Conservation (phyloP, 306 rosid genomes). For the Fragaria ananassa region DNA sequence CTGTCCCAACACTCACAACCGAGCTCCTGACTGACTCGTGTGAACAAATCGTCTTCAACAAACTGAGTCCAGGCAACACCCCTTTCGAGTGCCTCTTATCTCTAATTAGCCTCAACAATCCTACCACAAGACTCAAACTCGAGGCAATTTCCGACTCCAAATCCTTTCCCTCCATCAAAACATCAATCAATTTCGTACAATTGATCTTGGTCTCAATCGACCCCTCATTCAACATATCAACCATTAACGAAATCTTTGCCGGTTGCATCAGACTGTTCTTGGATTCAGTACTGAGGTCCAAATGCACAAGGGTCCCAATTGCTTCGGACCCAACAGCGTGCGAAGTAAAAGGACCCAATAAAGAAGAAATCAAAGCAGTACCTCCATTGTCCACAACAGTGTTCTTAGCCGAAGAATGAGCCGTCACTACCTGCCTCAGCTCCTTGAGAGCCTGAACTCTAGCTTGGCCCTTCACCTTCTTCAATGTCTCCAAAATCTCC, state of each 20-base stretch:
- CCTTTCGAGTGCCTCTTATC: conserved; percentile 62
- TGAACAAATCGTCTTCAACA: conserved; percentile 47
- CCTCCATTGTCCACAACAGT: conserved; percentile 47
- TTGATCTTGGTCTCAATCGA: conserved; percentile 72
- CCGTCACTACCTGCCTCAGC: conserved; percentile 40
- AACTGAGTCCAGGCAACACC: conserved; percentile 50
- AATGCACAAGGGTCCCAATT: conserved; percentile 61
- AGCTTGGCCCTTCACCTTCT: conserved; percentile 68
- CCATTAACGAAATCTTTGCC: conserved; percentile 59
- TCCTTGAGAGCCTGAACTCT: conserved; percentile 63
- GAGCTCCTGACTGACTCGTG: conserved; percentile 46
- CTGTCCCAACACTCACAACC: conserved; percentile 56
- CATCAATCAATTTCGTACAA: conserved; percentile 58
- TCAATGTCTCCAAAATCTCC: conserved; percentile 51
- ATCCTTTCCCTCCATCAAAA: conserved; percentile 45
- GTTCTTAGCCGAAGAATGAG: conserved; percentile 42
- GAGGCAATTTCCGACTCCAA: conserved; percentile 40
- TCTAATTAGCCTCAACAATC: conserved; percentile 58
- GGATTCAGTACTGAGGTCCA: conserved; percentile 44
- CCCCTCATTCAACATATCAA: conserved; percentile 81
- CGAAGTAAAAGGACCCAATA: conserved; percentile 75
- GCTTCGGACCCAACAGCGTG: conserved; percentile 78
- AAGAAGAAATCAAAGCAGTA: conserved; percentile 41
- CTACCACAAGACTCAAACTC: conserved; percentile 68
- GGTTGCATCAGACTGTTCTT: conserved; percentile 54